phyloP scores from a whole-genome alignment of 441 rosid genomes.

The Populus trichocarpa region DNA sequence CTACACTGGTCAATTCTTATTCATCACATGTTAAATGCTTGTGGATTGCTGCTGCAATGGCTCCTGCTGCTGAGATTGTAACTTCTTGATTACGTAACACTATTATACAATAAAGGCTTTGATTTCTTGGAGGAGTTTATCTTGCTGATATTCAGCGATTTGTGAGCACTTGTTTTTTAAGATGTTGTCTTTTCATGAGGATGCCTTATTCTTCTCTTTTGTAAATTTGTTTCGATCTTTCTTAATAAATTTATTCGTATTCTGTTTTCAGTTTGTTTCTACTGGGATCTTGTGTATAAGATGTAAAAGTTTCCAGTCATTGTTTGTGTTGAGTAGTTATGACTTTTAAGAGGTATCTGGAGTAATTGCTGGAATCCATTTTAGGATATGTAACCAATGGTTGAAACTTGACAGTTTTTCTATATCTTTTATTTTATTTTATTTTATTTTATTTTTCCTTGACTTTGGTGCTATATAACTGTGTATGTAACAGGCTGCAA shows the following conservation, averaged over 20 bases:
- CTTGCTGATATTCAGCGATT: background rate
- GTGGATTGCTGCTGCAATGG: background rate
- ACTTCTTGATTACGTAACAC: background rate
- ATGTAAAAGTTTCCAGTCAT: background rate
- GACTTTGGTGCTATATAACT: background rate
- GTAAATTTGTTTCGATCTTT: background rate
- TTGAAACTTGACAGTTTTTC: background rate
- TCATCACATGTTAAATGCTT: background rate
- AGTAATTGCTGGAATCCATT: background rate
- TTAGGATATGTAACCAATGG: background rate
- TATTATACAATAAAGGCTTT: background rate
- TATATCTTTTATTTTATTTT: background rate
- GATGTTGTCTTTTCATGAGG: background rate
- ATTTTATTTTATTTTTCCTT: background rate
- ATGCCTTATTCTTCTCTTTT: background rate
- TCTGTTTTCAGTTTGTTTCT: background rate
- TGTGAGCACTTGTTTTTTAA: background rate
- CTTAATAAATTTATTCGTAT: background rate
- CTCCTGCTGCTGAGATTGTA: background rate
- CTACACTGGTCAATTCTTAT: background rate
- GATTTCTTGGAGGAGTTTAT: background rate
- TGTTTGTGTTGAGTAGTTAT: background rate
- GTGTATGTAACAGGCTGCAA: conserved; percentile 64
- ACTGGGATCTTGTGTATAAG: background rate
- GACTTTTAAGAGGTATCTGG: background rate